Evolutionary conservation across 2,329 filamentous ascomycete genomes (phyloP).

Genomic region (Domatiomyces catenatus): DNA sequence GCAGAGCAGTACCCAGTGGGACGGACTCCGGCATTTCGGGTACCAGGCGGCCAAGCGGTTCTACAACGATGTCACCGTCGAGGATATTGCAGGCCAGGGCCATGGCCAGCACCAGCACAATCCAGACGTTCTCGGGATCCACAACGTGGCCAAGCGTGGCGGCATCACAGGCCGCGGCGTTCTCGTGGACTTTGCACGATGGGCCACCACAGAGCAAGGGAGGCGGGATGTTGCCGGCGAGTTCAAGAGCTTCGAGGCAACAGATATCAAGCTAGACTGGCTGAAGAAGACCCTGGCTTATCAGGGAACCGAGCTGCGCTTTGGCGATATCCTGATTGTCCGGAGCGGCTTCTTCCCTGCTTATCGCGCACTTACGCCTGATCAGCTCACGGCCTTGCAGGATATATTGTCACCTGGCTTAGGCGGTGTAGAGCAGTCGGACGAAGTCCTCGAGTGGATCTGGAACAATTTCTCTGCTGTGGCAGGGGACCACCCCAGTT

Average conservation of each 20-base stretch:
- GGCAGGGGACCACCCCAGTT: constrained; percentile 22
- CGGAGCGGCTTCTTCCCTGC: constrained; percentile 18
- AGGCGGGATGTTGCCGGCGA: constrained; percentile 20
- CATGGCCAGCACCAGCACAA: not conserved
- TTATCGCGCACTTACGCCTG: constrained; percentile 12
- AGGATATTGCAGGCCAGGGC: constrained; percentile 14
- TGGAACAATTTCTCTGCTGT: constrained; percentile 24
- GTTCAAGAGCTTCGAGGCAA: constrained; percentile 25
- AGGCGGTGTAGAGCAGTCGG: constrained; percentile 22
- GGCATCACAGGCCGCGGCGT: constrained; percentile 33
- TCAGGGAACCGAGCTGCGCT: constrained; percentile 15
- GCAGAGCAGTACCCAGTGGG: constrained; percentile 17
- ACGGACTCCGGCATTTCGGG: constrained; percentile 17
- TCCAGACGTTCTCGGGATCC: constrained; percentile 14
- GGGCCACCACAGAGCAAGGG: constrained; percentile 23
- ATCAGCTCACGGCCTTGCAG: constrained; percentile 11
- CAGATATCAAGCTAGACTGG: constrained; percentile 19
- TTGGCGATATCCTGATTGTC: constrained; percentile 20
- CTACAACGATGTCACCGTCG: constrained; percentile 16
- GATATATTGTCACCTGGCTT: constrained; percentile 9
- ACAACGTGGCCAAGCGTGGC: constrained; percentile 24
- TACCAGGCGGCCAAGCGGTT: constrained; percentile 15
- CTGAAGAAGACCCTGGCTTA: constrained; percentile 14
- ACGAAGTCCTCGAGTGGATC: constrained; percentile 22
- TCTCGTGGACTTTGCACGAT: constrained; percentile 32